These are phyloP conservation scores for Amauroascus verrucosus DNA, from an alignment of 2,329 filamentous ascomycete genomes.

Conservation along the genomic window DNA sequence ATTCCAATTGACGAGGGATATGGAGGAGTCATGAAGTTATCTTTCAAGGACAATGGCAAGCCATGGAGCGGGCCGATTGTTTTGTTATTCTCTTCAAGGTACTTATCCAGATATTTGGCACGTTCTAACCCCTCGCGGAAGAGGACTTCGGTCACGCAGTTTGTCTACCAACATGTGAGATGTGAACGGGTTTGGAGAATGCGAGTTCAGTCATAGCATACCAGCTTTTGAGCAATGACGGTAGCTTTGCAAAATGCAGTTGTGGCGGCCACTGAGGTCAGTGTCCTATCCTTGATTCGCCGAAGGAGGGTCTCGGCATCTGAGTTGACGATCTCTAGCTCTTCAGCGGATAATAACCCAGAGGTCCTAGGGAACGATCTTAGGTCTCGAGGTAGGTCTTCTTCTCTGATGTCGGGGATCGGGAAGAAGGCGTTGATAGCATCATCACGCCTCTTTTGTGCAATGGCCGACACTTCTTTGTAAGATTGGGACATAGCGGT, in stretches of 20 bases:
- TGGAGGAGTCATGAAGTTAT: conserved; percentile 29
- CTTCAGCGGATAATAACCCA: conserved; percentile 47
- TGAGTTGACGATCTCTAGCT: conserved; percentile 42
- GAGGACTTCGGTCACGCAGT: conserved; percentile 50
- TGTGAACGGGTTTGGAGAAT: neutral
- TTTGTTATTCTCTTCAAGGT: conserved; percentile 33
- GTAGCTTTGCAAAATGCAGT: conserved; percentile 32
- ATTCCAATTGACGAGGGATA: conserved; percentile 18
- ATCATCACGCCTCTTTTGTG: conserved; percentile 27
- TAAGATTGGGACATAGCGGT: conserved; percentile 26
- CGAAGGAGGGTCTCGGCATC: conserved; percentile 28
- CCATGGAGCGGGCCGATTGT: conserved; percentile 34
- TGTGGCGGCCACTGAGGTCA: conserved; percentile 14
- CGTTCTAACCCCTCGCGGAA: conserved; percentile 36
- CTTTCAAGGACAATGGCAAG: conserved; percentile 35
- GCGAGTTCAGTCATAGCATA: neutral
- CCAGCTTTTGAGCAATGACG: conserved; percentile 30
- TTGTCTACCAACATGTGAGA: conserved; percentile 38
- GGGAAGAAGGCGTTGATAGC: conserved; percentile 20
- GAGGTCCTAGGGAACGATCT: conserved; percentile 30
- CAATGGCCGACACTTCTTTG: conserved; percentile 30
- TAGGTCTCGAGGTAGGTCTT: conserved; percentile 15
- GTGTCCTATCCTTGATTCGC: conserved; percentile 27
- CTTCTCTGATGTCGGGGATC: conserved; percentile 16
- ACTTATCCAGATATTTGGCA: conserved; percentile 29